Evolutionary conservation across 139 green algal genomes (phyloP).

Genomic region (Yamagishiella unicocca): DNA sequence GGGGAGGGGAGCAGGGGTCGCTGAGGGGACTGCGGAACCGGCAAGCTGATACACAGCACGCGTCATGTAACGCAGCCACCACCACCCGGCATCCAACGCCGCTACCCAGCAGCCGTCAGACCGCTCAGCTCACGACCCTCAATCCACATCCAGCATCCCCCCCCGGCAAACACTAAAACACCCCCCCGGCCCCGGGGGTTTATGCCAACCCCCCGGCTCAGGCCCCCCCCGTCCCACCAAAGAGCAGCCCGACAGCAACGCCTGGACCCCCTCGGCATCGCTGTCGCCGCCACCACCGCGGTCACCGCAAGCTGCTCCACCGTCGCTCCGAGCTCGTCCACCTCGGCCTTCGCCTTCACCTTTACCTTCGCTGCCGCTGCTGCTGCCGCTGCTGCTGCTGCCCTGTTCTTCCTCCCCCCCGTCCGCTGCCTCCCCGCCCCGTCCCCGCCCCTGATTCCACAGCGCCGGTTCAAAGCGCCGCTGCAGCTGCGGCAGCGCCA

Average conservation of each 20-base stretch:
- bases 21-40: too few species aligned
- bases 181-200: too few species aligned
- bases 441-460: background rate
- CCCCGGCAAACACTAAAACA: too few species aligned
- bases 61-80: too few species aligned
- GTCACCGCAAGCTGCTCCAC: background rate
- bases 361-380: background rate
- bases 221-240: background rate
- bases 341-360: background rate
- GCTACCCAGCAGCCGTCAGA: too few species aligned
- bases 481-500: constrained; percentile 26
- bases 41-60: too few species aligned
- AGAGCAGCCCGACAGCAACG: background rate
- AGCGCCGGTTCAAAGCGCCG: constrained; percentile 18
- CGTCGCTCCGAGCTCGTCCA: background rate
- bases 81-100: too few species aligned
- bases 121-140: too few species aligned
- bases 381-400: background rate
- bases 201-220: too few species aligned
- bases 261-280: background rate
- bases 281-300: background rate
- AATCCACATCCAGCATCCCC: too few species aligned
- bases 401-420: background rate
- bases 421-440: background rate
- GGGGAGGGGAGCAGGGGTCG: too few species aligned